Base-by-base conservation (phyloP, 768 basidiomycete species). In the Lactifluus echinatus region DNA sequence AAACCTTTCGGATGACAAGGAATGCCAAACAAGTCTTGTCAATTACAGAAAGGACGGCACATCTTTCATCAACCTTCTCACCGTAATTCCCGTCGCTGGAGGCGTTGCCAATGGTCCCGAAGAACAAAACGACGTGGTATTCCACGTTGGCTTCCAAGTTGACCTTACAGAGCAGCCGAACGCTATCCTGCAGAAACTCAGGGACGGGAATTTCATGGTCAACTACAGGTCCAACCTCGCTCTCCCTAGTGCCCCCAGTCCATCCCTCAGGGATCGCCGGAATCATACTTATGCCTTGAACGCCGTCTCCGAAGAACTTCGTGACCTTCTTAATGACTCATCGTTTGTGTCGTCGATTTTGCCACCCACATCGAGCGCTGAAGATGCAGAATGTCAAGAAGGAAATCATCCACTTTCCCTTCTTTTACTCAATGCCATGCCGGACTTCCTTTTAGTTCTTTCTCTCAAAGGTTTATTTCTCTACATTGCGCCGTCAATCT, bases 131-230 rank as follows among this genome's bases (percentile, higher is more conserved):
- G 86, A 94, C 44, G 77, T 89, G 39, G 83, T 82, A 8, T 95
- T 87, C 68, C 87, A 90, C 65, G 85, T 99, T 50, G 96, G 96
- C 0, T 98, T 99, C 76, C 93, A 99, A 71, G 88, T 96, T 54
- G 92, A 97, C 70, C 75, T 99, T 48, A 83, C 84, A 17, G 83
- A 87, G 65, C 92, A 94, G 72, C 93, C 92, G 2, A 83, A 83
- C 63, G 81, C 81, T 2, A 93, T 96, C 58, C 72, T 93, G 52
- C 79, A 87, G 62, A 89, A 85, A 68, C 76, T 93, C 52, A 72
- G 78, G 19, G 84, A 89, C 63, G 93, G 93, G 17, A 82, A 79
- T 33, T 92, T 92, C 70, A 71, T 83, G 55, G 79, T 82, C 66
- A 81, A 89, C 67, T 83, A 85, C 68, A 70, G 69, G 26, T 31